Evolutionary conservation across 2,329 filamentous ascomycete genomes (phyloP).

Genomic region (Diaporthe sp.): DNA sequence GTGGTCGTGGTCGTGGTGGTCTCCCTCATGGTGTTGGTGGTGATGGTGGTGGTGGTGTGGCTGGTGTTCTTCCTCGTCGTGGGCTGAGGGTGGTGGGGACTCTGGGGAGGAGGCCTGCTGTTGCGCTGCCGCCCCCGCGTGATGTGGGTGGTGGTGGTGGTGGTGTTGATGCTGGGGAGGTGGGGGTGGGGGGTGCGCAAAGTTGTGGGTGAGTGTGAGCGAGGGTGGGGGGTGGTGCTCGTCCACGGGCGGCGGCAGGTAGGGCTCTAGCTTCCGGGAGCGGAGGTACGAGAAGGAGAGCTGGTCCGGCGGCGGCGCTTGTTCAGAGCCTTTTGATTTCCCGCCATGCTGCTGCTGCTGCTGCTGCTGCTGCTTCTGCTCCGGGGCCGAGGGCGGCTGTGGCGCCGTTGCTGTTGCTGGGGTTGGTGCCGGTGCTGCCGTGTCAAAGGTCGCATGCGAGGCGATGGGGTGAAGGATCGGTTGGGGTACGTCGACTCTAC

Average conservation of each 20-base stretch:
- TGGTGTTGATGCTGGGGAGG: slow-evolving; percentile 18
- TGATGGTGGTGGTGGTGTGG: background rate
- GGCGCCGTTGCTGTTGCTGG: background rate
- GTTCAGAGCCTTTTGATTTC: background rate
- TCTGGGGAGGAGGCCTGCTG: slow-evolving; percentile 21
- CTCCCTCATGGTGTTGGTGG: background rate
- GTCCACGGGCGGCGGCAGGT: slow-evolving; percentile 35
- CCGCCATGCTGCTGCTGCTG: background rate
- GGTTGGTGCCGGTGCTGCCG: background rate
- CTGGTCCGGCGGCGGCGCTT: background rate
- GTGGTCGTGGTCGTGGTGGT: background rate
- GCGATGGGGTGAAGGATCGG: slow-evolving; percentile 25
- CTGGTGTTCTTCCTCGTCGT: background rate
- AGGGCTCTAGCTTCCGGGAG: slow-evolving; percentile 34
- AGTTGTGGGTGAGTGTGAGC: slow-evolving; percentile 7
- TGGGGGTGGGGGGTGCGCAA: slow-evolving; percentile 18
- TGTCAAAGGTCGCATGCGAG: slow-evolving; percentile 24
- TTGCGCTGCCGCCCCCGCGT: background rate
- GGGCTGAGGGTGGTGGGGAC: slow-evolving; percentile 16
- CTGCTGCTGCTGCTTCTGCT: background rate
- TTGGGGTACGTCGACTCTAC: slow-evolving; percentile 15
- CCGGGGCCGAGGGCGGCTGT: background rate
- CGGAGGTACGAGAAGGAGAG: slow-evolving; percentile 37
- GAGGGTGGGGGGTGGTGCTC: slow-evolving; percentile 14
- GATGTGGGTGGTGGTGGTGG: background rate